Base-by-base conservation (phyloP, 345 rosid genomes). In the Ailanthus altissimus region DNA sequence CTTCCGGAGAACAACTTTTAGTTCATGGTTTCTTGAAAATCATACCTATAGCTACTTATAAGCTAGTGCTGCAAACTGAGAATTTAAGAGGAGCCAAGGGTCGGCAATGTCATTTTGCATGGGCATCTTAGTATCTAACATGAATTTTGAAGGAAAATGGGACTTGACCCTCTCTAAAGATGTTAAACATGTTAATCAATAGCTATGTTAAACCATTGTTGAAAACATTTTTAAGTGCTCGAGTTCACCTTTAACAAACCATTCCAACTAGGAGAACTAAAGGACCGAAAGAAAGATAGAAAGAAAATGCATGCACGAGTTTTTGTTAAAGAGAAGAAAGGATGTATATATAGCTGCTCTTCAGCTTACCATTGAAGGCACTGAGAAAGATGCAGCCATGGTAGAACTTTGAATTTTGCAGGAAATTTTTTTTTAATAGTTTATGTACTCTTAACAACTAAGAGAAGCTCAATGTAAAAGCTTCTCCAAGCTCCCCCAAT, bases 301-400 rank as follows among this genome's bases (percentile, higher is more conserved):
- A 45, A 21, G 50, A 15, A 11, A 53, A 40, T n/a, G 2, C 43
- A 40, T 14, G 6, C 50, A 51, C 32, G 47, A 8, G 47, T 23
- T 57, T 23, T 63, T 64, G 58, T 56, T 42, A 5, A 23, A 32
- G 51, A 11, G 10, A 67, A 38, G 16, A 66, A 23, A 64, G 28
- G 32, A 16, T 10, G 38, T 4, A 3, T 61, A 15, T 7, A 40
- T 38, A 38, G 20, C 6, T 54, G n/a, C 28, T 42, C 18, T 0
- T 13, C 20, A 46, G 53, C 80, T 78, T 88, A 95, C 99, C 98
- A 95, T 86, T 60, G 98, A 93, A 83, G 96, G 93, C 71, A 85
- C 92, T 32, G 97, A 89, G 89, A 87, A 92, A 84, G 99, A 93
- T 85, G 94, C 89, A 86, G 92, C 93, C 98, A 93, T 93, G 88